Percentiles rank a stretch among this genome's conserved stretches.
Conservation (phyloP, 1,284 basidiomycete genomes). For the Trametes pubescens region DNA sequence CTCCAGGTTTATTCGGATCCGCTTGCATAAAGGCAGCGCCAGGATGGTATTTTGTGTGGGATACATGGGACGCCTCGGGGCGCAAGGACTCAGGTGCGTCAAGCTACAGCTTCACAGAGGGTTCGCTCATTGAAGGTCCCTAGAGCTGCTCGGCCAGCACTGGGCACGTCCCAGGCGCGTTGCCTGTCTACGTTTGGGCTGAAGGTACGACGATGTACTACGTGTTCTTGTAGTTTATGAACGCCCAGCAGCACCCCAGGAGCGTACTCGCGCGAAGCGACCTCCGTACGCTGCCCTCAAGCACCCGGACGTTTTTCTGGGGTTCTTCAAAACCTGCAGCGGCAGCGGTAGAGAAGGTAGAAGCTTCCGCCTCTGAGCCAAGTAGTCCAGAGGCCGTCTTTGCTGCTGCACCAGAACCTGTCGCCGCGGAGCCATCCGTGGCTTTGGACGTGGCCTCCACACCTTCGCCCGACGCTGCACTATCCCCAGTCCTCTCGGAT, state of each 20-base stretch:
- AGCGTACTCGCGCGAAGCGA: slow-evolving; percentile 13
- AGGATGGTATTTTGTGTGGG: slow-evolving; percentile 30
- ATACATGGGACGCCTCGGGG: slow-evolving; percentile 27
- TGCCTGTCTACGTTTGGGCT: slow-evolving; percentile 22
- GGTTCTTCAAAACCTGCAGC: slow-evolving; percentile 31
- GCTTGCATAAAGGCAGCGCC: slow-evolving; percentile 12
- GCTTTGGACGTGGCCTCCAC: slow-evolving; percentile 22
- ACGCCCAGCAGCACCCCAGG: slow-evolving; percentile 17
- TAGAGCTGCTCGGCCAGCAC: slow-evolving; percentile 23
- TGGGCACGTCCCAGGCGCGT: slow-evolving; percentile 15
- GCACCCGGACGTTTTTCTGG: slow-evolving; percentile 36
- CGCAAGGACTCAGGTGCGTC: slow-evolving; percentile 29
- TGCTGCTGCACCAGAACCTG: slow-evolving; percentile 19
- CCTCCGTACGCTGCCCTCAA: slow-evolving; percentile 23
- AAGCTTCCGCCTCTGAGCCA: slow-evolving; percentile 5
- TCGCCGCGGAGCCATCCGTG: slow-evolving; percentile 21
- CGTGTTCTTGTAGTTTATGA: neutral
- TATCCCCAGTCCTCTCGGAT: slow-evolving; percentile 19
- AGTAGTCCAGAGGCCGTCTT: neutral
- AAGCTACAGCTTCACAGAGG: neutral
- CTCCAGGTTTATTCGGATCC: too few species aligned
- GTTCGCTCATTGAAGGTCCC: neutral
- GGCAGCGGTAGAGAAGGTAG: slow-evolving; percentile 15
- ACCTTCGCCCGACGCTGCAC: slow-evolving; percentile 22
- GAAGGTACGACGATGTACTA: slow-evolving; percentile 11